Evolutionary conservation across 2,329 filamentous ascomycete species (phyloP).

Genomic region (Cladosporium sp.): DNA sequence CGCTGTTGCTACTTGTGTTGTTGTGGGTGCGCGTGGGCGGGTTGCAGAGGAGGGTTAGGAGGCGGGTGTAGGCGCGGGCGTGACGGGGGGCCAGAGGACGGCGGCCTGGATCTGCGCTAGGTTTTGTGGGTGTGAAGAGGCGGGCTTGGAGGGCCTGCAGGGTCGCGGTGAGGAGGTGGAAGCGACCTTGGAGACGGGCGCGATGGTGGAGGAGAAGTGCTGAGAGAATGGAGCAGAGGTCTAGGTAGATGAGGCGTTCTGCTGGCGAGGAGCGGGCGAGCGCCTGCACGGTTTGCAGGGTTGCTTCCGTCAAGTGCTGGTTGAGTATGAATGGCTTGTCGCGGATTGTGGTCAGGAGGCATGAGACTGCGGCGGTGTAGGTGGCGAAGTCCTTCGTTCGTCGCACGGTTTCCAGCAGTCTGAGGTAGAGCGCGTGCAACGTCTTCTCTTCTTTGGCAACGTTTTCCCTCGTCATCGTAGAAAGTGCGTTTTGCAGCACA

Average conservation of each 20-base stretch:
- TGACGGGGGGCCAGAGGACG: conserved; percentile 38
- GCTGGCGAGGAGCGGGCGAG: conserved; percentile 27
- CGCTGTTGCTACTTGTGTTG: conserved; percentile 26
- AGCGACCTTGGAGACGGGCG: conserved; percentile 54
- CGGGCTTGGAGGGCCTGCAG: conserved; percentile 52
- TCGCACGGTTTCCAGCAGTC: neutral
- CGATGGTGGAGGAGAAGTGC: conserved; percentile 54
- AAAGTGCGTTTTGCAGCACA: conserved; percentile 3
- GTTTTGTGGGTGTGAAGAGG: conserved; percentile 47
- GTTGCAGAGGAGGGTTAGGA: conserved; percentile 57
- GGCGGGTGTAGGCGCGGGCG: conserved; percentile 47
- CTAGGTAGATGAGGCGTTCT: conserved; percentile 43
- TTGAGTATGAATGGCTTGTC: conserved; percentile 36
- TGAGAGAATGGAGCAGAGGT: conserved; percentile 51
- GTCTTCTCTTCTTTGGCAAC: conserved; percentile 1
- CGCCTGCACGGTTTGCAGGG: conserved; percentile 33
- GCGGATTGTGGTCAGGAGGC: conserved; percentile 19
- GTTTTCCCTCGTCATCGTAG: neutral
- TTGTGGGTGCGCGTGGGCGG: conserved; percentile 41
- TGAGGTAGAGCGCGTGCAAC: conserved; percentile 1
- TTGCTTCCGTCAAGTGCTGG: conserved; percentile 40
- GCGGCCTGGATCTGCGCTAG: conserved; percentile 19
- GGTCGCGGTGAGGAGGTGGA: conserved; percentile 53
- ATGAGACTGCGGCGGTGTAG: conserved; percentile 16
- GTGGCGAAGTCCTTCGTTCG: conserved; percentile 2